These are phyloP conservation scores for Rhododendron molle DNA, from an alignment of 148 eudicot genomes.

Conservation along the genomic window DNA sequence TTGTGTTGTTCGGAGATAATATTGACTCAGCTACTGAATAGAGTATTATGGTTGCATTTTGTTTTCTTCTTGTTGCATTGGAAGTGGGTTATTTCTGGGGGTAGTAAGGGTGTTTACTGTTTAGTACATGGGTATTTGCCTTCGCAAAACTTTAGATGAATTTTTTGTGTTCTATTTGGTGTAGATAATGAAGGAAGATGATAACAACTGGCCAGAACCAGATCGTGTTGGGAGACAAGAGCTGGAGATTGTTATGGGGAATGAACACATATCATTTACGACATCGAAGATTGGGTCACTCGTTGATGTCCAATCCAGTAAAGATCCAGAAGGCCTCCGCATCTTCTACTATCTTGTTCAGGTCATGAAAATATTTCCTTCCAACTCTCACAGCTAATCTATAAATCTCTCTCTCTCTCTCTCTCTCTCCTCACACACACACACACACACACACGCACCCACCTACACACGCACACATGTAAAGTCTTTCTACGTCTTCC, in stretches of 20 bases:
- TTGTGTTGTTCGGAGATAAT: background rate
- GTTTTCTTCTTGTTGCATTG: background rate
- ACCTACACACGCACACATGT: too few relatives aligned
- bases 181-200: conserved; percentile 14
- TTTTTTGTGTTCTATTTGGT: background rate
- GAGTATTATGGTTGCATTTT: background rate
- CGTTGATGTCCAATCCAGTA: conserved; percentile 55
- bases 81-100: background rate
- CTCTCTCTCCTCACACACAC: background rate
- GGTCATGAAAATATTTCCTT: background rate
- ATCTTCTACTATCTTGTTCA: conserved; percentile 15
- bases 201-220: conserved; percentile 52
- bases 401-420: background rate
- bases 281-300: conserved; percentile 66
- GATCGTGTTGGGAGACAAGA: conserved; percentile 61
- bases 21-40: background rate
- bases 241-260: conserved; percentile 66
- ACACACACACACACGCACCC: background rate
- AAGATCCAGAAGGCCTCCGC: conserved; percentile 53
- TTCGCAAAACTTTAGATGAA: background rate
- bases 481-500: too few relatives aligned
- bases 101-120: background rate
- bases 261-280: conserved; percentile 61
- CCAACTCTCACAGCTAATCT: background rate
- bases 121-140: background rate